A percentile compares a stretch with the other conserved stretches of the same genome.
Evolutionary conservation across 129 eudicot species (phyloP).

Genomic region (Erigeron canadensis): DNA sequence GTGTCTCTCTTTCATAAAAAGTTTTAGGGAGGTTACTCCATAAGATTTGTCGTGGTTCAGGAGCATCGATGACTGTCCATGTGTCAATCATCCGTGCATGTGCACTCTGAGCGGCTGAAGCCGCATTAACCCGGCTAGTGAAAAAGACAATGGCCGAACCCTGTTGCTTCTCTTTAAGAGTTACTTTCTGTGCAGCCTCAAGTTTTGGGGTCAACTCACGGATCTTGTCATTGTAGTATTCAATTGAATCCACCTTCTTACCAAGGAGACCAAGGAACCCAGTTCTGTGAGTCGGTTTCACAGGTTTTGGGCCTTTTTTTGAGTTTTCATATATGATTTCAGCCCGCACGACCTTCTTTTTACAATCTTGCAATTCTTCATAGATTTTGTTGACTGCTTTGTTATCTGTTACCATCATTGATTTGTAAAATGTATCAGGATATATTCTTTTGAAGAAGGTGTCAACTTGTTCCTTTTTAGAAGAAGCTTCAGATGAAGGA

Average conservation of each 20-base stretch:
- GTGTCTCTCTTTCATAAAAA: conserved; percentile 55
- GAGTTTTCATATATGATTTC: conserved; percentile 62
- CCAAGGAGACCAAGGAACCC: conserved; percentile 83
- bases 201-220: conserved; percentile 59
- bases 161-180: conserved; percentile 67
- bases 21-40: conserved; percentile 72
- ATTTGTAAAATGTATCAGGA: conserved; percentile 74
- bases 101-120: conserved; percentile 76
- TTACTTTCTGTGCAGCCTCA: conserved; percentile 68
- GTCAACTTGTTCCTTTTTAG: conserved; percentile 73
- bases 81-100: conserved; percentile 71
- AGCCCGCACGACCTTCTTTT: conserved; percentile 67
- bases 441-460: conserved; percentile 62
- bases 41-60: conserved; percentile 74
- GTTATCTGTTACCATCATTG: conserved; percentile 76
- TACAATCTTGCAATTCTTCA: conserved; percentile 65
- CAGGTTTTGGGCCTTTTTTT: conserved; percentile 43
- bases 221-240: conserved; percentile 56
- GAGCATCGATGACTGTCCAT: conserved; percentile 83
- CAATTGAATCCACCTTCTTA: conserved; percentile 67
- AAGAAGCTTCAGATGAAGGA: conserved; percentile 37
- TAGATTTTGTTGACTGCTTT: conserved; percentile 64
- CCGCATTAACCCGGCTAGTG: conserved; percentile 62
- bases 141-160: conserved; percentile 71
- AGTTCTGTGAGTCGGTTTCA: conserved; percentile 46